phyloP scores from a whole-genome alignment of 2,329 filamentous ascomycete genomes.

The Pezicula radicicola region DNA sequence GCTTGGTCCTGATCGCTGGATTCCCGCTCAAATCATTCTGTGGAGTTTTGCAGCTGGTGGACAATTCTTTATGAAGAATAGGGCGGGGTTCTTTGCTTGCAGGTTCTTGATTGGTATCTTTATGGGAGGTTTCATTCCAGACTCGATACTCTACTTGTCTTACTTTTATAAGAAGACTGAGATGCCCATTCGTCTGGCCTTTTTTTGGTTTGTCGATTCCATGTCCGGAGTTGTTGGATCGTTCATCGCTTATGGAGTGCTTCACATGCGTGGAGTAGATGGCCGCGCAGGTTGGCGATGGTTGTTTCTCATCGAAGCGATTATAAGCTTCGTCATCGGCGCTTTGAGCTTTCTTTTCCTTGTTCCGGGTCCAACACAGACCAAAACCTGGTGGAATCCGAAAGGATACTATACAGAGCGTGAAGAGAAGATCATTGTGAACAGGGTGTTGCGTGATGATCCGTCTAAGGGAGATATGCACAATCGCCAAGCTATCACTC shows the following conservation, averaged over 20 bases:
- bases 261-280: constrained; percentile 50
- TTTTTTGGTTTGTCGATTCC: constrained; percentile 12
- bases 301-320: constrained; percentile 43
- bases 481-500: constrained; percentile 46
- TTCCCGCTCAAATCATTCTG: constrained; percentile 45
- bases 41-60: constrained; percentile 42
- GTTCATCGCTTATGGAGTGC: constrained; percentile 36
- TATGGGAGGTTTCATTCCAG: constrained; percentile 51
- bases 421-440: constrained; percentile 67
- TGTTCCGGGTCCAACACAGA: constrained; percentile 12
- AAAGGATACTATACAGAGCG: constrained; percentile 59
- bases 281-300: constrained; percentile 54
- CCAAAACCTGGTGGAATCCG: constrained; percentile 51
- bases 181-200: constrained; percentile 13
- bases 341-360: constrained; percentile 11
- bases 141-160: constrained; percentile 28
- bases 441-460: constrained; percentile 53
- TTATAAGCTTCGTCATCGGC: constrained; percentile 11
- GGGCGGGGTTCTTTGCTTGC: constrained; percentile 37
- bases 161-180: constrained; percentile 18
- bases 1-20: constrained; percentile 46
- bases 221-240: constrained; percentile 10
- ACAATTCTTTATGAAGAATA: constrained; percentile 40
- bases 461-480: constrained; percentile 45
- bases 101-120: constrained; percentile 27